Evolutionary conservation across 331 rosid genomes (phyloP).

Genomic region (Telfairia occidentalis): DNA sequence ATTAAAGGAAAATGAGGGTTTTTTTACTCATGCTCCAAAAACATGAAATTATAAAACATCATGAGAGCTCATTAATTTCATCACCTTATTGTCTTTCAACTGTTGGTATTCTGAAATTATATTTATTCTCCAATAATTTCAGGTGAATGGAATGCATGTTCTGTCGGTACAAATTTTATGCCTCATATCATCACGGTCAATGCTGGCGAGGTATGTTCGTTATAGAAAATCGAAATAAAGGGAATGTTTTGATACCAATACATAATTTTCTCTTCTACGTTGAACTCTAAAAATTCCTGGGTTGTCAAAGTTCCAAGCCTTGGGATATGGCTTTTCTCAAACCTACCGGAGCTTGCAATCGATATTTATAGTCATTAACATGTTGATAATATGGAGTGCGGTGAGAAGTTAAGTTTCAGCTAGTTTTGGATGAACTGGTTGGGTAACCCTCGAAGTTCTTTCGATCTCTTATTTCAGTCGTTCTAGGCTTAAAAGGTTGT

Average conservation of each 20-base stretch:
- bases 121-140: conserved; percentile 8
- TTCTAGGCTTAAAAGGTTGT: neutral
- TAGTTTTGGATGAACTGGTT: neutral
- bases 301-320: neutral
- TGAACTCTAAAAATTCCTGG: neutral
- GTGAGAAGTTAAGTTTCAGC: neutral
- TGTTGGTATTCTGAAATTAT: neutral
- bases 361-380: neutral
- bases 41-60: neutral
- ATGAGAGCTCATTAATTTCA: neutral
- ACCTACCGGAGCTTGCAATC: neutral
- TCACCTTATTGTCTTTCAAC: neutral
- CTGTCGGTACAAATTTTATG: conserved; percentile 47
- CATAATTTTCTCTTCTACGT: neutral
- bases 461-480: neutral
- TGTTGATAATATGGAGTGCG: neutral
- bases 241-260: neutral
- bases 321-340: neutral
- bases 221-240: neutral
- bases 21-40: neutral
- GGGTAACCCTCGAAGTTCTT: neutral
- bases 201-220: conserved; percentile 64
- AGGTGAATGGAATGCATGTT: conserved; percentile 39
- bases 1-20: neutral
- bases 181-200: conserved; percentile 60